Evolutionary conservation across 805 yeast species (phyloP), one percentile per base, ranked within the genome.

Genomic region (Lipomyces sp.): DNA sequence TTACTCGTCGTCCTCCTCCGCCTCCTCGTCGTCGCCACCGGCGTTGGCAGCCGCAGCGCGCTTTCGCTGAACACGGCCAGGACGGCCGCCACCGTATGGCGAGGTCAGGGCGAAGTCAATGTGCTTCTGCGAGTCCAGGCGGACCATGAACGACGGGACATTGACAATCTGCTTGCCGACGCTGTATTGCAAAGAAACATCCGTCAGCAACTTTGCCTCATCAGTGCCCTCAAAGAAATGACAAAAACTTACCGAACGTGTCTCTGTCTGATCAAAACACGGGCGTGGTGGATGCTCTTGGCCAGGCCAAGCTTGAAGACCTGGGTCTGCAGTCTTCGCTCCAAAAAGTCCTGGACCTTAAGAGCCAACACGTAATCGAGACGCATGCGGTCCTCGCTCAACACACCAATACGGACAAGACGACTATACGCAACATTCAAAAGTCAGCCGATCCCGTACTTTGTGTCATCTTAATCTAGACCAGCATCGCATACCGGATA

Each of bases 31-130:
- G 57, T 72, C 91, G 60, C 72, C 88, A 68, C 76, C 91, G 63
- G 75, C 90, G 62, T 74, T 84, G 63, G 71, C 77, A 65, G 74
- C 78, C 75, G 80, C 78, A 67, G 73, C 78, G 67, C 78, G 74
- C 83, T 85, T 82, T 78, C 81, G 87, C 85, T 93, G 95, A 72
- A 88, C 95, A 84, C 98, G 93, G 76, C 98, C 98, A 68, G 98
- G 95, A 82, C 98, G 91, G 69, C 96, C 98, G 80, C 98, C 98
- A 77, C 98, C 98, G 90, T 87, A 91, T 77, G 98, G 98, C 66
- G 98, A 93, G 76, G 87, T 88, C 74, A 93, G 85, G 70, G 98
- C 95, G 71, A 91, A 93, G 84, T 93, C 98, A 79, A 93, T 88
- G 89, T 93, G 98, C 86, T 93, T 93, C 81, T 93, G 98, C 66